Conservation (phyloP, 2,329 filamentous ascomycete genomes). For the Pyrenophora graminea region DNA sequence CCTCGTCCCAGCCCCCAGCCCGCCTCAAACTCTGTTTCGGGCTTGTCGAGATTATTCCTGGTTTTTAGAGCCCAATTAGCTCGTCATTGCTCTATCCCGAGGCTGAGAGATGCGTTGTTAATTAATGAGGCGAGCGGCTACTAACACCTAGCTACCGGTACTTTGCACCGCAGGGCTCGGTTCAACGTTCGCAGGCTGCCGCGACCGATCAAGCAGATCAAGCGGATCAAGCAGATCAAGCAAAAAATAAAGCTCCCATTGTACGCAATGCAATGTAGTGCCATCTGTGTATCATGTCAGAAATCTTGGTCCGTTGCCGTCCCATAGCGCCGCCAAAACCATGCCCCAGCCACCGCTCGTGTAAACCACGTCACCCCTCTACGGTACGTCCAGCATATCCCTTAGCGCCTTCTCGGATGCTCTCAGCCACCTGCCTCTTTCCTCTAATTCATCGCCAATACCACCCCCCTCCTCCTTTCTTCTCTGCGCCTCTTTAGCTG, state of each 20-base stretch:
- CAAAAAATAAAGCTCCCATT: background rate
- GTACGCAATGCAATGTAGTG: conserved; percentile 1
- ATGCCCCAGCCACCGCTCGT: background rate
- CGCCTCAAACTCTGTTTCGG: conserved; percentile 4
- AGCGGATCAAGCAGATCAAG: background rate
- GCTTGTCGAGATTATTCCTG: conserved; percentile 6
- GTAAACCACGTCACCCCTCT: conserved; percentile 32
- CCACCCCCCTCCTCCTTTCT: conserved; percentile 68
- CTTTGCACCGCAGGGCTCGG: background rate
- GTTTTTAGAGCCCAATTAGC: conserved; percentile 7
- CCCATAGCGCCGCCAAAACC: conserved; percentile 12
- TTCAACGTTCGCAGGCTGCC: background rate
- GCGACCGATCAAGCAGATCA: background rate
- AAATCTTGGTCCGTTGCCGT: conserved; percentile 3
- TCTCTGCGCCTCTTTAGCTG: conserved; percentile 71
- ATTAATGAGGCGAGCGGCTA: conserved; percentile 11
- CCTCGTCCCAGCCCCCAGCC: conserved; percentile 19
- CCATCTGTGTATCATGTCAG: conserved; percentile 8
- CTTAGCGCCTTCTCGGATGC: conserved; percentile 68
- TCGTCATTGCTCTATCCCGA: conserved; percentile 1
- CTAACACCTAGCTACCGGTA: background rate
- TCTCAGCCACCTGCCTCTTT: conserved; percentile 74
- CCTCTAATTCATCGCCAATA: conserved; percentile 73
- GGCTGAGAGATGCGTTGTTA: conserved; percentile 16
- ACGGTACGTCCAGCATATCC: conserved; percentile 66